Conservation (phyloP, 306 rosid genomes). For the Crataegus laevigata region DNA sequence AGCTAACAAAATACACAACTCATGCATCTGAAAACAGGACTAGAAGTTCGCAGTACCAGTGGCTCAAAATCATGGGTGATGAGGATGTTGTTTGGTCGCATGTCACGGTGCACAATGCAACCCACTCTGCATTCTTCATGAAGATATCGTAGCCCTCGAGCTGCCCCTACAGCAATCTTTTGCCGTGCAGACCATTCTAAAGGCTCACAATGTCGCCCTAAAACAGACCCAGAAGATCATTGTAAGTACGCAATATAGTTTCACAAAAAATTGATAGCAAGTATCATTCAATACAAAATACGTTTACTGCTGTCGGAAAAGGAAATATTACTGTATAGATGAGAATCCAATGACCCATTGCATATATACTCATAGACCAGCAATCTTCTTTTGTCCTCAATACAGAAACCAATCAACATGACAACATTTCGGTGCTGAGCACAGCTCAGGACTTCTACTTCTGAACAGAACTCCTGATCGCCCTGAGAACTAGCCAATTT, state of each 20-base stretch:
- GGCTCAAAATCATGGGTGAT: constrained; percentile 99
- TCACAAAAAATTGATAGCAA: background rate
- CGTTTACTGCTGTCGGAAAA: background rate
- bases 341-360: constrained; percentile 92
- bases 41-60: constrained; percentile 39
- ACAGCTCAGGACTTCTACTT: constrained; percentile 97
- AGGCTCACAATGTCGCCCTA: constrained; percentile 65
- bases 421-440: constrained; percentile 99
- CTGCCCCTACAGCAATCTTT: constrained; percentile 93
- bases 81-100: constrained; percentile 99
- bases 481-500: constrained; percentile 99
- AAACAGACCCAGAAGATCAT: constrained; percentile 14
- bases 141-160: constrained; percentile 92
- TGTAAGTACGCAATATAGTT: constrained; percentile 19
- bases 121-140: constrained; percentile 99
- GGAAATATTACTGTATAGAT: constrained; percentile 71
- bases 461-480: constrained; percentile 89
- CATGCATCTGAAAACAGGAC: constrained; percentile 3
- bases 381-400: constrained; percentile 89
- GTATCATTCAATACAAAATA: constrained; percentile 1
- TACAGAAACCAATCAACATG: constrained; percentile 94
- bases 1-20: background rate
- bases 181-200: constrained; percentile 93
- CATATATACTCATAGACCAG: constrained; percentile 95
- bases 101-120: constrained; percentile 97